A percentile compares a stretch with the other conserved stretches of the same genome.
phyloP scores from a whole-genome alignment of 23 red algal species.

The Rhodosorus marinus region DNA sequence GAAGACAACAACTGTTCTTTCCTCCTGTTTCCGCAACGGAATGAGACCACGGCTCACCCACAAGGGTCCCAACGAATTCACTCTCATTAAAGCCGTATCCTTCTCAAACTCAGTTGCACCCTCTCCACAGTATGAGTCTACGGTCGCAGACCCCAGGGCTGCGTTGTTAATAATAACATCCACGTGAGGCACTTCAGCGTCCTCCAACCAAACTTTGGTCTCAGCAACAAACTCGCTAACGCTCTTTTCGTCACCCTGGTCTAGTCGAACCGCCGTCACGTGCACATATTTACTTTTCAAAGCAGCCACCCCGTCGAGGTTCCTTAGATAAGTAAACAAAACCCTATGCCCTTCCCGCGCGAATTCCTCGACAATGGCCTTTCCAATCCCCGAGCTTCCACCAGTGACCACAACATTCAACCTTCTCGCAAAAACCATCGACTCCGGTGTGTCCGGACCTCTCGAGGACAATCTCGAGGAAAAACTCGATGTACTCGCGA shows the following conservation, averaged over 20 bases:
- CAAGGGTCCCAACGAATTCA: conserved; percentile 59
- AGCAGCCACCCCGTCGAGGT: conserved; percentile 2
- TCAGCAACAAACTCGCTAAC: conserved; percentile 16
- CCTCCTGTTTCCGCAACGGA: too few species aligned
- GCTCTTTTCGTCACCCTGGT: conserved; percentile 25
- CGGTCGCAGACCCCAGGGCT: conserved; percentile 37
- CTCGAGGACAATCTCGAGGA: too few species aligned
- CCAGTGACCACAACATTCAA: conserved; percentile 61
- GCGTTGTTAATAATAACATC: conserved; percentile 60
- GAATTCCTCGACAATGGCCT: conserved; percentile 16
- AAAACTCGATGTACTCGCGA: too few species aligned
- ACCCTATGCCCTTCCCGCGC: conserved; percentile 40
- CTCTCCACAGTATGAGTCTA: conserved; percentile 22
- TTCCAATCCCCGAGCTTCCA: conserved; percentile 48
- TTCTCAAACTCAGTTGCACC: background rate
- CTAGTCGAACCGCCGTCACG: conserved; percentile 17
- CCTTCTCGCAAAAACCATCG: too few species aligned
- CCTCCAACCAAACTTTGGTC: conserved; percentile 23
- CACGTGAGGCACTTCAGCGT: conserved; percentile 19
- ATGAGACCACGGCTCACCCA: conserved; percentile 48
- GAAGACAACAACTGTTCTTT: conserved; percentile 24
- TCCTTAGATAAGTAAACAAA: conserved; percentile 37
- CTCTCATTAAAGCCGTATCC: conserved; percentile 40
- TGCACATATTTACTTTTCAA: conserved; percentile 1
- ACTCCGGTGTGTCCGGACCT: too few species aligned